Conservation (phyloP, 495 filamentous ascomycete genomes). For the Lasiosphaeris hirsuta region DNA sequence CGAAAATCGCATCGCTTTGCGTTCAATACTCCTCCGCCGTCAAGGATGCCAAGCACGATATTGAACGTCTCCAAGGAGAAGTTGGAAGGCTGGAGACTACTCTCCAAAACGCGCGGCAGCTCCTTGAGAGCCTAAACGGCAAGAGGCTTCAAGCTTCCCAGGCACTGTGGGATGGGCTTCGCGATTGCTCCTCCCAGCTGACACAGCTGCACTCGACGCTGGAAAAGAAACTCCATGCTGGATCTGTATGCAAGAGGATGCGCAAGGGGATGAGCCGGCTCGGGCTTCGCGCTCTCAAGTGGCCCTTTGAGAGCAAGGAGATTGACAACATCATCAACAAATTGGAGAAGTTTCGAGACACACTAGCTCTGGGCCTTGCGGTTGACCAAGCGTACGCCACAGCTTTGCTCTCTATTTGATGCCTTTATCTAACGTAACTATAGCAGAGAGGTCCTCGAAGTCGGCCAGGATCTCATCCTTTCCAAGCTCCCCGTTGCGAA, state of each 20-base stretch:
- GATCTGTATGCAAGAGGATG: slow-evolving; percentile 17
- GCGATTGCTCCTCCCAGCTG: slow-evolving; percentile 29
- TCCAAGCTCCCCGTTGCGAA: slow-evolving; percentile 16
- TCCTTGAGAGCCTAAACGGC: background rate
- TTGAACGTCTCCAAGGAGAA: slow-evolving; percentile 27
- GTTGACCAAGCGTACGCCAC: slow-evolving; percentile 38
- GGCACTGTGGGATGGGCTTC: slow-evolving; percentile 10
- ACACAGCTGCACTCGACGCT: slow-evolving; percentile 14
- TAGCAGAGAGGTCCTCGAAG: no score
- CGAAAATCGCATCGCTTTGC: slow-evolving; percentile 28
- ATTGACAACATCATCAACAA: slow-evolving; percentile 32
- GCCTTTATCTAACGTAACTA: no score
- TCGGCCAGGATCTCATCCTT: background rate
- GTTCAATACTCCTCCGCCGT: slow-evolving; percentile 29
- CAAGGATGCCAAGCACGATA: slow-evolving; percentile 34
- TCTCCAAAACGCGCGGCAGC: background rate
- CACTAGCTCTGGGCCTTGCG: slow-evolving; percentile 35
- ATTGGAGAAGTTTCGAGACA: slow-evolving; percentile 33
- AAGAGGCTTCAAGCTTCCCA: slow-evolving; percentile 1
- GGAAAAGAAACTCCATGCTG: slow-evolving; percentile 32
- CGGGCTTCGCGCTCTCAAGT: slow-evolving; percentile 38
- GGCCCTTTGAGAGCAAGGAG: slow-evolving; percentile 39
- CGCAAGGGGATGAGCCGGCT: slow-evolving; percentile 25
- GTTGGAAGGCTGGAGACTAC: slow-evolving; percentile 21
- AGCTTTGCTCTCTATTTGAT: no score